phyloP scores from a whole-genome alignment of 495 filamentous ascomycete genomes.

The Talaromyces liani region DNA sequence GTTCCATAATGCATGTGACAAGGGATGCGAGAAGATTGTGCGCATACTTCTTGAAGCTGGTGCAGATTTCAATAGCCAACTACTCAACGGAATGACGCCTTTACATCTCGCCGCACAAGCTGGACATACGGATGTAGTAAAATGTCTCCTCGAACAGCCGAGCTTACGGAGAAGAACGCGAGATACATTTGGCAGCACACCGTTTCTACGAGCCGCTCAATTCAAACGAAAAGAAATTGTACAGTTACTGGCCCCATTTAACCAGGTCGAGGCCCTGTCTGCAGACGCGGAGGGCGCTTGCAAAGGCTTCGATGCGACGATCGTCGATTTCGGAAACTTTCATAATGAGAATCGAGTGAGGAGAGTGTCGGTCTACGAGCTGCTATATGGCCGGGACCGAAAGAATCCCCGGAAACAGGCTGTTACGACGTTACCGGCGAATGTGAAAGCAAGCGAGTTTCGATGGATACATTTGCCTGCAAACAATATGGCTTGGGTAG shows the following conservation, averaged over 20 bases:
- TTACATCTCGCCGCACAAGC: conserved; percentile 56
- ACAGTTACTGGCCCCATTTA: conserved; percentile 46
- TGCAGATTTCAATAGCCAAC: conserved; percentile 48
- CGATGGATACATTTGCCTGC: conserved; percentile 67
- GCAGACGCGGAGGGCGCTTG: conserved; percentile 49
- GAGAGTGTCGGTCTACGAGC: conserved; percentile 47
- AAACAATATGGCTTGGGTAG: conserved; percentile 53
- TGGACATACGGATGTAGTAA: conserved; percentile 50
- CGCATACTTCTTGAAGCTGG: conserved; percentile 39
- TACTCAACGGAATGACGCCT: conserved; percentile 54
- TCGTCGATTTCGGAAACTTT: conserved; percentile 64
- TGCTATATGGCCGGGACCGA: conserved; percentile 54
- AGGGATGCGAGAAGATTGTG: conserved; percentile 43
- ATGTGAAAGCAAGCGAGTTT: conserved; percentile 50
- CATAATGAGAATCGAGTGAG: conserved; percentile 53
- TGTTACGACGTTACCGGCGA: conserved; percentile 45
- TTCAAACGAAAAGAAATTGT: conserved; percentile 52
- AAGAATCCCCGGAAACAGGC: conserved; percentile 44
- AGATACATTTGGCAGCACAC: conserved; percentile 57
- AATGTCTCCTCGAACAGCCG: conserved; percentile 38
- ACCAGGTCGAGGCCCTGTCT: conserved; percentile 43
- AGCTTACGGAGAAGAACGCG: conserved; percentile 40
- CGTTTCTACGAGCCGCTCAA: conserved; percentile 52
- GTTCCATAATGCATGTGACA: conserved; percentile 56
- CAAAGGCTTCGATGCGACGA: conserved; percentile 56